phyloP scores from a whole-genome alignment of 2,329 filamentous ascomycete genomes.

The Pseudomassariella vexata region DNA sequence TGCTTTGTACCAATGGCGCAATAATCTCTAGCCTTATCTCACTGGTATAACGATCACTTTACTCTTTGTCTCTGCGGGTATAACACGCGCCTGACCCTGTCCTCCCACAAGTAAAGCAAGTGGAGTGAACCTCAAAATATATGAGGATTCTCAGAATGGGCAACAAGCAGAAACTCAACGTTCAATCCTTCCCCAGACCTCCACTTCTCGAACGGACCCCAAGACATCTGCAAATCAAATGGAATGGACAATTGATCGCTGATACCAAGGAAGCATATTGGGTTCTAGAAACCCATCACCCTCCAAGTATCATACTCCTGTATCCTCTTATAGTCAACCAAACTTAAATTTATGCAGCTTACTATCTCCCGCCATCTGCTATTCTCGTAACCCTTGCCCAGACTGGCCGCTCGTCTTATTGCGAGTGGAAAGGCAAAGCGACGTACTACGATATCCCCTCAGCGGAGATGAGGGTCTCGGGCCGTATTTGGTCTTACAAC shows the following conservation, averaged over 20 bases:
- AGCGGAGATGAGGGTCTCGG: constrained; percentile 32
- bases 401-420: constrained; percentile 40
- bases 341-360: no score
- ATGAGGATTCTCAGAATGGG: constrained; percentile 26
- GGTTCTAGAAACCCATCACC: constrained; percentile 58
- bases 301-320: constrained; percentile 45
- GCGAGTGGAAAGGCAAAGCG: constrained; percentile 57
- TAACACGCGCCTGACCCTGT: no score
- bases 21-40: no score
- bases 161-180: constrained; percentile 41
- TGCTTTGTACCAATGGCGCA: no score
- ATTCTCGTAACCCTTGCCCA: constrained; percentile 40
- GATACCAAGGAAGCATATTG: constrained; percentile 55
- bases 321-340: no score
- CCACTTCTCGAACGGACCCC: constrained; percentile 48
- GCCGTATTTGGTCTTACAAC: constrained; percentile 56
- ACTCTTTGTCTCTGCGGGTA: no score
- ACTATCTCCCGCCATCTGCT: constrained; percentile 50
- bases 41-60: no score
- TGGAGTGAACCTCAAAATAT: no score
- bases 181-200: constrained; percentile 52
- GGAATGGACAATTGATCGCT: constrained; percentile 47
- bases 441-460: constrained; percentile 48
- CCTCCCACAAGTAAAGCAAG: no score
- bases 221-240: constrained; percentile 51